Evolutionary conservation across 1,139 yeast species (phyloP), one percentile per base, ranked within the genome.

Genomic region (Yamadazyma jaroonii): DNA sequence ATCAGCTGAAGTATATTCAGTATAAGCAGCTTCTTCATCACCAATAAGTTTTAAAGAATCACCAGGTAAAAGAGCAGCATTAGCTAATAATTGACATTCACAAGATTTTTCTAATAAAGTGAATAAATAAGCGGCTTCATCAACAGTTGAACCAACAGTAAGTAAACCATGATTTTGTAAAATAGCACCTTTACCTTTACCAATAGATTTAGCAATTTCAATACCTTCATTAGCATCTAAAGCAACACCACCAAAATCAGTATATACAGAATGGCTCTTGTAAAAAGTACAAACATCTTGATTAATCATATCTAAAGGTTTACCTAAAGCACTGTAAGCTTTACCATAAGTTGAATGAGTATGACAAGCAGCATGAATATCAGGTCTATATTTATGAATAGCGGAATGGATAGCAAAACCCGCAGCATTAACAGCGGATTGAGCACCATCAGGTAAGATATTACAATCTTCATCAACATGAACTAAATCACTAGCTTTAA

Each of bases 371-470:
- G 94, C 92, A 49, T 79, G 67, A 13, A 85, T 82, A 48, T 85
- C 90, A 2, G 90, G 92, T 43, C 94, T 72, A 6, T 87, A 84
- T 53, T 72, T 73, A 62, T 85, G 95, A 26, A 85, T 57, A 12
- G 86, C 89, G 1, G 85, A 77, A 53, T 85, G 95, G 59, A 85
- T 85, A 43, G 80, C 77, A 64, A 84, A 85, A 0, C 95, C 95
- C 2, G 95, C 94, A 22, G 84, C 79, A 53, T 85, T 85, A 42
- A 85, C 77, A 2, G 90, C 81, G 14, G 64, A 68, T 47, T 74
- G 76, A 46, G 80, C 74, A 1, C 89, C 89, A 36, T 83, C 88
- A 1, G 67, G 62, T 48, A 82, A 70, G 22, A 84, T 70, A 41
- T 82, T 77, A 26, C 92, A 90, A 9, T 77, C 65, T 48, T 79